Conservation (phyloP, 495 filamentous ascomycete genomes). For the Penicillium atrosanguineum region DNA sequence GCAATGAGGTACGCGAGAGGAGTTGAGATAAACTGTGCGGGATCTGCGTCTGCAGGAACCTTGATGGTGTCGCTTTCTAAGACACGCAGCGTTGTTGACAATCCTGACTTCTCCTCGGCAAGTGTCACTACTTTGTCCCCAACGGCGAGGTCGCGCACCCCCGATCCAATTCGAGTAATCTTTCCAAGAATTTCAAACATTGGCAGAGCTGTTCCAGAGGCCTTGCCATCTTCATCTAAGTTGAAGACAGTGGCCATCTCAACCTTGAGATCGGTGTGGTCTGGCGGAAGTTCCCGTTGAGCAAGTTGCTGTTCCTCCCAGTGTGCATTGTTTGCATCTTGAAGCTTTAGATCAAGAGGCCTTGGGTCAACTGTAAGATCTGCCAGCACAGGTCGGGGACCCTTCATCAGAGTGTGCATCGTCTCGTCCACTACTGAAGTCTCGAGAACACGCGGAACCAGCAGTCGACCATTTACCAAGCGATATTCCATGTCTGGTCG, state of each 20-base stretch:
- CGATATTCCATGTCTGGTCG: slow-evolving; percentile 18
- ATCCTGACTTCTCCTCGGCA: slow-evolving; percentile 5
- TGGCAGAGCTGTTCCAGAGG: slow-evolving; percentile 13
- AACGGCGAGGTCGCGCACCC: slow-evolving; percentile 13
- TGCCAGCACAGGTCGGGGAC: slow-evolving; percentile 14
- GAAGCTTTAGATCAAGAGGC: slow-evolving; percentile 12
- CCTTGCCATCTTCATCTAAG: slow-evolving; percentile 7
- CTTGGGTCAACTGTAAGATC: slow-evolving; percentile 8
- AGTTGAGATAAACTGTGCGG: slow-evolving; percentile 11
- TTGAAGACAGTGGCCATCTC: slow-evolving; percentile 17
- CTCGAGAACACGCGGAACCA: slow-evolving; percentile 21
- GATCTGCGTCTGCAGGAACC: slow-evolving; percentile 10
- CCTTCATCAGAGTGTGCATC: slow-evolving; percentile 21
- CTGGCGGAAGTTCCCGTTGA: not conserved
- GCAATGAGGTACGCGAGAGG: slow-evolving; percentile 20
- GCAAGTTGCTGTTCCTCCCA: slow-evolving; percentile 15
- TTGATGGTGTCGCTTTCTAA: slow-evolving; percentile 14
- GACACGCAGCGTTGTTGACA: slow-evolving; percentile 12
- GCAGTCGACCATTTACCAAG: slow-evolving; percentile 13
- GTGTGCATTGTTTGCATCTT: slow-evolving; percentile 7
- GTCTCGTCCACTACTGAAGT: slow-evolving; percentile 17
- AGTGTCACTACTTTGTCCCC: slow-evolving; percentile 18
- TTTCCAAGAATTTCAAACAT: slow-evolving; percentile 18
- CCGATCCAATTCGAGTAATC: slow-evolving; percentile 13
- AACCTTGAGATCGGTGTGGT: slow-evolving; percentile 19